Conservation (phyloP, 192 early-diverging fungal species). For the Tieghemiomyces parasiticus region DNA sequence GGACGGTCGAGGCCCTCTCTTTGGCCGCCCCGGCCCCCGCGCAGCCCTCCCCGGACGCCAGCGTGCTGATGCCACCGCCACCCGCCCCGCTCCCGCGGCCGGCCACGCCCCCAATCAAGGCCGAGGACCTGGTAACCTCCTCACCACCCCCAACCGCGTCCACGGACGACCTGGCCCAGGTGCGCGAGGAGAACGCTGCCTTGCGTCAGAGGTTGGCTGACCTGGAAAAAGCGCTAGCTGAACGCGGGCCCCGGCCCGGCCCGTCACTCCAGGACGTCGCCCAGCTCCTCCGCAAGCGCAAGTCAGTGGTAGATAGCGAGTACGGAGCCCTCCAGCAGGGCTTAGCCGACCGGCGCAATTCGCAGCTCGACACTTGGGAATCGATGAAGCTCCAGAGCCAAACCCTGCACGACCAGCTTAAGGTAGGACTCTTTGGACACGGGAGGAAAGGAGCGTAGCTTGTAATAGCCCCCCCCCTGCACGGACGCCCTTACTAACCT, state of each 20-base stretch:
- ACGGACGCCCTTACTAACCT: no score
- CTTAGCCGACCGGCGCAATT: slow-evolving; percentile 5
- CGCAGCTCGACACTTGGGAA: slow-evolving; percentile 7
- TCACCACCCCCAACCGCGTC: background rate
- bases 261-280: slow-evolving; percentile 1
- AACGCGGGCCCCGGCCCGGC: background rate
- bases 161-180: background rate
- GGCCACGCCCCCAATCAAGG: no score
- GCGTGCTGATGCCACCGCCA: background rate
- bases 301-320: slow-evolving; percentile 5
- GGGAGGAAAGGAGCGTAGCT: no score
- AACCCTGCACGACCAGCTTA: background rate
- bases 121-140: no score
- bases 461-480: no score
- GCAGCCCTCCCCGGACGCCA: no score
- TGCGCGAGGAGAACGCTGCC: background rate
- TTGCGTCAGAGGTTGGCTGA: background rate
- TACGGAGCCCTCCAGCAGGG: slow-evolving; percentile 9
- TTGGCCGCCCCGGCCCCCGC: no score
- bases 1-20: no score
- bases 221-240: background rate
- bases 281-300: slow-evolving; percentile 5
- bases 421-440: no score
- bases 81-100: no score
- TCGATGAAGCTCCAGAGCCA: slow-evolving; percentile 9